These are phyloP conservation scores for Kalaharituber pfeilii DNA, from an alignment of 2,329 filamentous ascomycete species.

Conservation along the genomic window DNA sequence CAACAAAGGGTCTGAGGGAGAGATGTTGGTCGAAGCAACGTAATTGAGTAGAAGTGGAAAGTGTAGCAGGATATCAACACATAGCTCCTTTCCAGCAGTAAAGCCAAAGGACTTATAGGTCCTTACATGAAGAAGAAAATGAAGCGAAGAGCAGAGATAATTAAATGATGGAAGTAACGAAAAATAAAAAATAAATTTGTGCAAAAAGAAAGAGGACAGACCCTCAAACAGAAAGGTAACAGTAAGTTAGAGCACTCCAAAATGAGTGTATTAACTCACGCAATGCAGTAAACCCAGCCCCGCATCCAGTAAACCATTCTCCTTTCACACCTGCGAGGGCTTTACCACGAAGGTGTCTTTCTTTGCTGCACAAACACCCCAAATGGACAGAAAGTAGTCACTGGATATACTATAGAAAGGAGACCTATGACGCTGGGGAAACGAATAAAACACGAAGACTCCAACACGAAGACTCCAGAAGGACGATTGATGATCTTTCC, in stretches of 20 bases:
- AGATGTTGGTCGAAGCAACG: neutral
- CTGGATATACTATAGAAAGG: too few species aligned
- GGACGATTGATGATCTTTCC: slow-evolving; percentile 7
- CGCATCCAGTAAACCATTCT: too few species aligned
- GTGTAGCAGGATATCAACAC: slow-evolving; percentile 1
- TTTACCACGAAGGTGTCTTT: too few species aligned
- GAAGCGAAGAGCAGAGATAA: neutral
- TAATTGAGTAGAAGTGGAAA: neutral
- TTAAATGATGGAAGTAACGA: neutral
- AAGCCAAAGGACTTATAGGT: neutral
- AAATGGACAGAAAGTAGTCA: slow-evolving; percentile 11
- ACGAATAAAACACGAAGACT: slow-evolving; percentile 11
- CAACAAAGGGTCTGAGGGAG: too few species aligned
- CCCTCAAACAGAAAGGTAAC: too few species aligned
- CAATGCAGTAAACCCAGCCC: too few species aligned
- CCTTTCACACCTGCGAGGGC: too few species aligned
- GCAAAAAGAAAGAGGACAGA: slow-evolving; percentile 3
- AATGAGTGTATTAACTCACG: too few species aligned
- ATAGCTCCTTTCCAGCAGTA: neutral
- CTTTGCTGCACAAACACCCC: slow-evolving; percentile 6
- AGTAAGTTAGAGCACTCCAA: too few species aligned
- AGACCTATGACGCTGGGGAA: too few species aligned
- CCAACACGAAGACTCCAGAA: slow-evolving; percentile 1
- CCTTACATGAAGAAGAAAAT: neutral
- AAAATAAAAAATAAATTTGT: slow-evolving; percentile 5